Conservation (phyloP, 306 rosid species). For the Trifolium fragiferum region DNA sequence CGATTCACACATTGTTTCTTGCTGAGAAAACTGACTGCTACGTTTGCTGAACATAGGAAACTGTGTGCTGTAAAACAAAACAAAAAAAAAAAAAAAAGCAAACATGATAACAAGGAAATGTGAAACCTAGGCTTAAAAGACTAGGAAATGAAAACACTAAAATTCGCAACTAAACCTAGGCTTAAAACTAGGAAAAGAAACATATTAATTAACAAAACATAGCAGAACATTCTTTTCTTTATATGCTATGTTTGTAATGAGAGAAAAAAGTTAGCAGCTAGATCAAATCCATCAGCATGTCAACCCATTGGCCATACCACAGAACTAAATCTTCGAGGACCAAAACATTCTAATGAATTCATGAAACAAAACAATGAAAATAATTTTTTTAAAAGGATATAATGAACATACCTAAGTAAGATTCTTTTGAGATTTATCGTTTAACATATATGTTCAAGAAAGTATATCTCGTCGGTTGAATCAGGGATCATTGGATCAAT, state of each 20-base stretch:
- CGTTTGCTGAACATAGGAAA: constrained; percentile 56
- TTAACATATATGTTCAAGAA: constrained; percentile 12
- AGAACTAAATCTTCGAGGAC: too few species aligned
- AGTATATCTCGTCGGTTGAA: neutral
- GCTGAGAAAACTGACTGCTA: constrained; percentile 45
- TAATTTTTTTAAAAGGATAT: neutral
- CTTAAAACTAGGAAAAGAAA: neutral
- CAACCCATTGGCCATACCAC: neutral
- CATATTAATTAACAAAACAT: neutral
- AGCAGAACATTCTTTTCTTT: neutral
- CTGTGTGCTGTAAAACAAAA: constrained; percentile 31
- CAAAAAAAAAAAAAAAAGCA: neutral
- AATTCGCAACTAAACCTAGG: neutral
- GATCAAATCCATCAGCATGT: neutral
- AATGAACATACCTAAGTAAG: neutral
- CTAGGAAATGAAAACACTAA: neutral
- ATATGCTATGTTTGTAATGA: too few species aligned
- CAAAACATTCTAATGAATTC: neutral
- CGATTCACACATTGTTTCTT: constrained; percentile 57
- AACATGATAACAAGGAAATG: neutral
- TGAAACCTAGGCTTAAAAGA: constrained; percentile 1
- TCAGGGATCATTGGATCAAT: neutral
- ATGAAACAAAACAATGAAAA: too few species aligned
- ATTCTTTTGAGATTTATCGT: neutral
- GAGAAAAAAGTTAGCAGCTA: neutral